phyloP scores from a whole-genome alignment of 768 basidiomycete species.

The Leccinum uliginosum region DNA sequence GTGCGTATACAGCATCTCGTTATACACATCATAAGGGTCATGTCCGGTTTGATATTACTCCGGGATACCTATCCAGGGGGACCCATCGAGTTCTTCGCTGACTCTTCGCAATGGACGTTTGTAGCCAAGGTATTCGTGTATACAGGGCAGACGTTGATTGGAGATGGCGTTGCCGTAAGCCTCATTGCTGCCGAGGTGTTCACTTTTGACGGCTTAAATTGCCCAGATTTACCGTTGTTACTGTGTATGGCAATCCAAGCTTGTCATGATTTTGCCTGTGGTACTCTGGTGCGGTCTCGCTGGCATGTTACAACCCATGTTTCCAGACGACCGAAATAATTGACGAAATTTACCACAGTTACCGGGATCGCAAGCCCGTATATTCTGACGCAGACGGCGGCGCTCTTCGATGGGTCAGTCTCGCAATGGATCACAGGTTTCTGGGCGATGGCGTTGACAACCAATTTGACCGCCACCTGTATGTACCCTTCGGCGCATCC shows the following conservation, averaged over 20 bases:
- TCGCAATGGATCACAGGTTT: background rate
- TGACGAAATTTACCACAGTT: background rate
- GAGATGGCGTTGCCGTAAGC: background rate
- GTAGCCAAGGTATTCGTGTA: background rate
- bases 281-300: background rate
- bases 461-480: conserved; percentile 1
- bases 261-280: too few relatives aligned
- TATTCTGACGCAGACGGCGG: conserved; percentile 1
- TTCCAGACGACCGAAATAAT: background rate
- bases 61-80: background rate
- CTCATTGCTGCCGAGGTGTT: too few relatives aligned
- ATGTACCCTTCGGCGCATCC: background rate
- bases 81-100: background rate
- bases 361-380: conserved; percentile 16
- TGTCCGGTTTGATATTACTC: background rate
- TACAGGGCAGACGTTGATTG: background rate
- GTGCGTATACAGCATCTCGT: background rate
- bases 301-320: background rate
- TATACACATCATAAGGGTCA: background rate
- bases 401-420: background rate
- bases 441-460: background rate
- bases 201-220: background rate
- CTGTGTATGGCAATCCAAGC: too few relatives aligned
- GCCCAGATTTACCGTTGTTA: too few relatives aligned
- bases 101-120: background rate